These are phyloP conservation scores for Beauveria rudraprayagi DNA, from an alignment of 2,329 filamentous ascomycete species.

Conservation along the genomic window DNA sequence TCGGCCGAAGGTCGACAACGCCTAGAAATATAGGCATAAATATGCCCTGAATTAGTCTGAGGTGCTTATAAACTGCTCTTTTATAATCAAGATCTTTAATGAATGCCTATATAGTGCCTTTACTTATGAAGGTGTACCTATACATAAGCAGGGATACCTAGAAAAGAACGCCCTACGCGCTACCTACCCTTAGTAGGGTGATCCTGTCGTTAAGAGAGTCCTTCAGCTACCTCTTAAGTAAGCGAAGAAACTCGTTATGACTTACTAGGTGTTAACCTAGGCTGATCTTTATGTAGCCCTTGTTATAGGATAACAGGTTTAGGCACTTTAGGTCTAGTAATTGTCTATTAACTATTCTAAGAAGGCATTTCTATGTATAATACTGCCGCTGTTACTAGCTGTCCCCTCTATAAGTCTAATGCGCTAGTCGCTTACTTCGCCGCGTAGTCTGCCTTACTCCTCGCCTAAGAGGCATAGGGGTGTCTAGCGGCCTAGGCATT, in stretches of 20 bases:
- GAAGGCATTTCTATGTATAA: conserved; percentile 32
- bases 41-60: conserved; percentile 26
- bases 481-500: neutral
- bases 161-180: conserved; percentile 32
- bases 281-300: conserved; percentile 22
- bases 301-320: conserved; percentile 20
- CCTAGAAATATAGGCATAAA: conserved; percentile 30
- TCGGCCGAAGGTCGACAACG: conserved; percentile 25
- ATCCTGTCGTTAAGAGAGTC: conserved; percentile 17
- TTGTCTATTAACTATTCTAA: conserved; percentile 19
- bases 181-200: conserved; percentile 18
- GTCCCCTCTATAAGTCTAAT: neutral
- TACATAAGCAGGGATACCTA: conserved; percentile 30
- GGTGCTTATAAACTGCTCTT: conserved; percentile 25
- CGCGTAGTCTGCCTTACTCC: neutral
- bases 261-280: neutral
- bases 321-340: conserved; percentile 28
- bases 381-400: conserved; percentile 17
- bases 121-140: conserved; percentile 36
- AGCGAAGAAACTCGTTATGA: neutral
- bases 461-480: neutral
- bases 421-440: neutral
- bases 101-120: conserved; percentile 30
- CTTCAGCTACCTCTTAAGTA: neutral
- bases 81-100: conserved; percentile 28